phyloP scores from a whole-genome alignment of 164 flowering plant genomes.

The Taxillus chinensis region DNA sequence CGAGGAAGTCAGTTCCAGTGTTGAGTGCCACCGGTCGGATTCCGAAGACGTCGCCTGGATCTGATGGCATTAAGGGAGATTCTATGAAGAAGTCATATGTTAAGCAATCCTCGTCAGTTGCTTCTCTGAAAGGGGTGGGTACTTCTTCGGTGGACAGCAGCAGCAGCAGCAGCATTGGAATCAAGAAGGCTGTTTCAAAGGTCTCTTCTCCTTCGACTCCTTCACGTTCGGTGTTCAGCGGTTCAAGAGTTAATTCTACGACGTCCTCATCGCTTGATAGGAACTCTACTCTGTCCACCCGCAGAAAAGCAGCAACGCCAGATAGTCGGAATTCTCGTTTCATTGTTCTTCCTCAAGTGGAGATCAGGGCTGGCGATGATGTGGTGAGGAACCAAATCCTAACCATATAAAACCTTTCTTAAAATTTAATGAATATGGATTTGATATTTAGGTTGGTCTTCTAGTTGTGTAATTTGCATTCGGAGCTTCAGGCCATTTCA shows the following conservation, averaged over 20 bases:
- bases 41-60: slow-evolving; percentile 31
- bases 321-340: slow-evolving; percentile 79
- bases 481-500: too few relatives aligned
- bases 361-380: slow-evolving; percentile 84
- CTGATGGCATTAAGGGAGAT: slow-evolving; percentile 35
- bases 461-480: too few relatives aligned
- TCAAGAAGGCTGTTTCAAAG: slow-evolving; percentile 43
- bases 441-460: too few relatives aligned
- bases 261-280: slow-evolving; percentile 47
- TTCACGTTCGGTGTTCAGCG: slow-evolving; percentile 53
- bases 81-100: slow-evolving; percentile 27
- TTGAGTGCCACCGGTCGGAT: slow-evolving; percentile 29
- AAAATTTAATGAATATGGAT: too few relatives aligned
- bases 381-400: slow-evolving; percentile 44
- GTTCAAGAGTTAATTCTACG: slow-evolving; percentile 38
- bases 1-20: slow-evolving; percentile 36
- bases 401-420: not conserved
- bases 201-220: slow-evolving; percentile 43
- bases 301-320: slow-evolving; percentile 49
- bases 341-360: slow-evolving; percentile 88
- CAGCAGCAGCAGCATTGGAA: slow-evolving; percentile 43
- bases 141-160: slow-evolving; percentile 56
- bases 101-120: slow-evolving; percentile 37
- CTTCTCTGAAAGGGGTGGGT: slow-evolving; percentile 34
- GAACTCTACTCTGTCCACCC: slow-evolving; percentile 48